phyloP scores from a whole-genome alignment of 23 red algal genomes.

The Gracilaria domingensis region DNA sequence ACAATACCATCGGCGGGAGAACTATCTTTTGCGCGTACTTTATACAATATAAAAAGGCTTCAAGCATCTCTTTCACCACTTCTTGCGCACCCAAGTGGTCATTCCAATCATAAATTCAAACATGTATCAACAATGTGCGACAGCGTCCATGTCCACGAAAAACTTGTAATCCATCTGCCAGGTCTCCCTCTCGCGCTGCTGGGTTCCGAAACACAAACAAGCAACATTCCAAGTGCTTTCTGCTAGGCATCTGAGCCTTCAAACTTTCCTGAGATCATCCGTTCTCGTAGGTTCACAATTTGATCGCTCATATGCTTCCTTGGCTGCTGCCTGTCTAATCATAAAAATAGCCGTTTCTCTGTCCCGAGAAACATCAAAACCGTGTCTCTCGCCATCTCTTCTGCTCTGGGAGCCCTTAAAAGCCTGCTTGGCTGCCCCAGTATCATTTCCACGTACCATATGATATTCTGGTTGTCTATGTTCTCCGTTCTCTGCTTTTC shows the following conservation, averaged over 20 bases:
- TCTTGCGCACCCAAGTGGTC: neutral
- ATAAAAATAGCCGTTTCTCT: slow-evolving; percentile 22
- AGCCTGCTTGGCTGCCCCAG: neutral
- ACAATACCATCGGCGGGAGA: no score
- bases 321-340: slow-evolving; percentile 18
- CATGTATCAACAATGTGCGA: neutral
- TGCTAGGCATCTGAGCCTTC: neutral
- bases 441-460: neutral
- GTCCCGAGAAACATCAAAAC: neutral
- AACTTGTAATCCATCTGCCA: neutral
- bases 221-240: neutral
- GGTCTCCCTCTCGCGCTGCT: neutral
- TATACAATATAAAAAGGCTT: neutral
- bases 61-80: neutral
- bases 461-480: neutral
- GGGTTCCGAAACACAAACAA: neutral
- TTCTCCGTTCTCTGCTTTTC: neutral
- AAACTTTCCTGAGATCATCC: neutral
- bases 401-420: neutral
- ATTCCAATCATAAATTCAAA: neutral
- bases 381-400: neutral
- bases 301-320: slow-evolving; percentile 27
- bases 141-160: neutral
- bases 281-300: neutral
- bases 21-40: neutral